Evolutionary conservation across 257 asterid species (phyloP).

Genomic region (Jacaranda copaia): DNA sequence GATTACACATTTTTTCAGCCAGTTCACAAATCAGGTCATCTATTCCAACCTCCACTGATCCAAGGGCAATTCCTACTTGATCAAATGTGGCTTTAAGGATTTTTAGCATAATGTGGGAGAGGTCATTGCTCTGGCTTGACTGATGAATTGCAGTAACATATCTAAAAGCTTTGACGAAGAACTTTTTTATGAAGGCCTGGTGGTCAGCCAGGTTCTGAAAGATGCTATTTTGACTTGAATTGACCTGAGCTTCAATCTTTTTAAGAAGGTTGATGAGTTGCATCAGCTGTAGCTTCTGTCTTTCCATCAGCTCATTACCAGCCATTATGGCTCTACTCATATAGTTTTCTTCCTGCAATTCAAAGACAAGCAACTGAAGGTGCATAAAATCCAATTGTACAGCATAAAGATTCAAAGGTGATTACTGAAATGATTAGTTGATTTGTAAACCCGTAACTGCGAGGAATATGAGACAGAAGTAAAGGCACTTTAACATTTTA

Average conservation of each 20-base stretch:
- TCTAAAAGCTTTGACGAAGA: slow-evolving; percentile 60
- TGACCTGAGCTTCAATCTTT: slow-evolving; percentile 69
- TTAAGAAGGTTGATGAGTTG: slow-evolving; percentile 65
- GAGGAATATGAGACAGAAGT: neutral
- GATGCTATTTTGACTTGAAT: slow-evolving; percentile 66
- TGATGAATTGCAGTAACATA: slow-evolving; percentile 56
- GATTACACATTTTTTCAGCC: slow-evolving; percentile 68
- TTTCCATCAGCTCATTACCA: slow-evolving; percentile 65
- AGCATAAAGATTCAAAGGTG: neutral
- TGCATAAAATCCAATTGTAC: neutral
- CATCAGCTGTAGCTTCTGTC: slow-evolving; percentile 61
- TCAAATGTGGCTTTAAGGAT: slow-evolving; percentile 57
- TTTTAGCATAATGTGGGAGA: slow-evolving; percentile 46
- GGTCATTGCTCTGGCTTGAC: slow-evolving; percentile 46
- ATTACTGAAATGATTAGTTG: slow-evolving; percentile 6
- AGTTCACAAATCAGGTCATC: slow-evolving; percentile 60
- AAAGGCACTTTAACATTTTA: slow-evolving; percentile 31
- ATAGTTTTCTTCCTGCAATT: slow-evolving; percentile 55
- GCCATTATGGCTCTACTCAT: slow-evolving; percentile 50
- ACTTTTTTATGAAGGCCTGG: slow-evolving; percentile 47
- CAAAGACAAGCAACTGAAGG: neutral
- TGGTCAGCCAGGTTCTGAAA: slow-evolving; percentile 58
- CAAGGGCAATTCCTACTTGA: slow-evolving; percentile 59
- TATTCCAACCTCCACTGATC: slow-evolving; percentile 74
- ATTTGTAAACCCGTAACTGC: slow-evolving; percentile 13